phyloP scores from a whole-genome alignment of 2,329 filamentous ascomycete species.

The Fusarium solani-melongenae region DNA sequence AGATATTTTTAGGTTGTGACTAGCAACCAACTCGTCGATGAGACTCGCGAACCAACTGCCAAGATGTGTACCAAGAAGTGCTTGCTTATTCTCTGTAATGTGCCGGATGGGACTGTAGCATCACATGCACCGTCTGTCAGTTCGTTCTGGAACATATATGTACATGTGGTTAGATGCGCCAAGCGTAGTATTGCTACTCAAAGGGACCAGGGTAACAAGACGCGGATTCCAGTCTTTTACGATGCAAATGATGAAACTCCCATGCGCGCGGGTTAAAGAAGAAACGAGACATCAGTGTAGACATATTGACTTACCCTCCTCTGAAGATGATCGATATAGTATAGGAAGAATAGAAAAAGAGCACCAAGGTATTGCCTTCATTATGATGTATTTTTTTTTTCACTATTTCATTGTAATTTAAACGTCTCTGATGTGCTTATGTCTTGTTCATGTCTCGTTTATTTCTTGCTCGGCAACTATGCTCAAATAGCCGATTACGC shows the following conservation, averaged over 20 bases:
- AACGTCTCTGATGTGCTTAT: no score
- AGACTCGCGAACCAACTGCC: neutral
- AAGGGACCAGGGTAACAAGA: neutral
- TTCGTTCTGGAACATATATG: neutral
- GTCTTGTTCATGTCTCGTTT: no score
- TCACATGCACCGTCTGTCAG: neutral
- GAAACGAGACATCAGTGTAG: no score
- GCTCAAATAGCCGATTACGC: neutral
- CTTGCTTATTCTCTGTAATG: neutral
- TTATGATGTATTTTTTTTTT: no score
- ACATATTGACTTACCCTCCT: no score
- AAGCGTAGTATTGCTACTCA: neutral
- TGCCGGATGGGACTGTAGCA: neutral
- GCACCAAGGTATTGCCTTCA: no score
- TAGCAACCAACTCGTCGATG: neutral
- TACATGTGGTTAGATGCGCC: neutral
- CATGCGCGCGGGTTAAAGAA: no score
- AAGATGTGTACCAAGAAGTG: neutral
- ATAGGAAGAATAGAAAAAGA: no score
- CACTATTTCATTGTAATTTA: no score
- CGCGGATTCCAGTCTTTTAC: neutral
- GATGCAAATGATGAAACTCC: neutral
- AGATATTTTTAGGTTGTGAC: neutral
- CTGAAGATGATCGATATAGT: no score
- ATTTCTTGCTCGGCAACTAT: no score